Base-by-base conservation (phyloP, 1,284 basidiomycete species). In the Ceratobasidium papillatum region DNA sequence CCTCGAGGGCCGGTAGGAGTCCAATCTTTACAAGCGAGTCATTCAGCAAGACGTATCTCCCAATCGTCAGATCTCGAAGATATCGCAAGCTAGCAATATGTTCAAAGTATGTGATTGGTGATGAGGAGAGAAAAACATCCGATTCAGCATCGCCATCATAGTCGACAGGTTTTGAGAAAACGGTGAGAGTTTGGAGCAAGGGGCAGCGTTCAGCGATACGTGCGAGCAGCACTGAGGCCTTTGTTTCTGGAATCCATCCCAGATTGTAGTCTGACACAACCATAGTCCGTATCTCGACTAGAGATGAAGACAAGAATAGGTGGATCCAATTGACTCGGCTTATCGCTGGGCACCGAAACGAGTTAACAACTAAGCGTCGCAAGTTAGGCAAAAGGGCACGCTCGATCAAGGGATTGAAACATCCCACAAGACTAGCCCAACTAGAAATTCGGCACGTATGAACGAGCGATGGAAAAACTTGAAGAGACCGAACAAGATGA, bases 61-160 rank as follows among this genome's bases (percentile, higher is more conserved):
- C n/a, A 14, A 77, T 94, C 93, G 77, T 96, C 95, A 41, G 98
- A 86, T 80, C 98, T 95, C 78, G 94, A 38, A 59, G 32, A 25
- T 22, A 38, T 17, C 34, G 12, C 58, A 59, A 12, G 36, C 19
- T 34, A 19, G 58, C 58, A 14, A 51, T 30, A n/a, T n/a, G 36
- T 47, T 58, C 43, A 41, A 45, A 54, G 61, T 36, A 27, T 58
- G 61, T 22, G 52, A 27, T 17, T 25, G 56, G 4, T 34, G 38
- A 25, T 43, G 14, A 34, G 7, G 34, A 11, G 3, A 30, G 58
- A 19, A 38, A 36, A n/a, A 19, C 19, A 19, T 38, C 58, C 22
- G 17, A 3, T 19, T n/a, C 49, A 7, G 59, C 51, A 3, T 38
- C 58, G 47, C 25, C 32, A 25, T 19, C 9, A 25, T 27, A 19